Conservation (phyloP, 768 basidiomycete genomes). For the Terana coerulea region DNA sequence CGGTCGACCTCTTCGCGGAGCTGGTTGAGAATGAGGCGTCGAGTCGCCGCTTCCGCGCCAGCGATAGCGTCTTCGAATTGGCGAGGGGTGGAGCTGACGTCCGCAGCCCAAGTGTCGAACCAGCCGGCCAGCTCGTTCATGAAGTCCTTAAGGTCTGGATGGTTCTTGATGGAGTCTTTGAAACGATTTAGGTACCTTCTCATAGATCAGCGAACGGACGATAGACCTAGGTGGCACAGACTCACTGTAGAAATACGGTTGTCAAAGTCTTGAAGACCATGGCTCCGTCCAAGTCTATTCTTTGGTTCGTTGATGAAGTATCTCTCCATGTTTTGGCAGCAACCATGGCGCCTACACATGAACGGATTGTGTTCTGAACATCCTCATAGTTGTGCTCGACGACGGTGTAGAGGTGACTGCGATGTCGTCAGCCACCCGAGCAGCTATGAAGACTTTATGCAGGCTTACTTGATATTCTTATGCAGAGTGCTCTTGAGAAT, state of each 20-base stretch:
- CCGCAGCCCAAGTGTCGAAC: conserved; percentile 45
- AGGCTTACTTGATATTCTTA: conserved; percentile 28
- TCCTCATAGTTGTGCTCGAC: conserved; percentile 26
- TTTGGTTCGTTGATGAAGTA: conserved; percentile 4
- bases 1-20: conserved; percentile 30
- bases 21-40: conserved; percentile 35
- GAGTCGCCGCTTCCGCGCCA: conserved; percentile 22
- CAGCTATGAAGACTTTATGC: background rate
- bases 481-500: conserved; percentile 29
- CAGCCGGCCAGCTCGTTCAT: conserved; percentile 42
- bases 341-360: conserved; percentile 24
- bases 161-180: conserved; percentile 46
- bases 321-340: conserved; percentile 23
- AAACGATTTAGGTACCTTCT: conserved; percentile 54
- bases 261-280: conserved; percentile 29
- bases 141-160: conserved; percentile 40
- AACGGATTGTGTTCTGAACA: conserved; percentile 16
- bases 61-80: conserved; percentile 45
- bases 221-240: background rate
- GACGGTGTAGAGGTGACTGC: conserved; percentile 21
- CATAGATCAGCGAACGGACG: background rate
- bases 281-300: conserved; percentile 18
- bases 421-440: background rate
- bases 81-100: conserved; percentile 34
- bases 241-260: conserved; percentile 20